These are phyloP conservation scores for Sporopachydermia quercuum DNA, from an alignment of 805 yeast genomes.

Conservation along the genomic window DNA sequence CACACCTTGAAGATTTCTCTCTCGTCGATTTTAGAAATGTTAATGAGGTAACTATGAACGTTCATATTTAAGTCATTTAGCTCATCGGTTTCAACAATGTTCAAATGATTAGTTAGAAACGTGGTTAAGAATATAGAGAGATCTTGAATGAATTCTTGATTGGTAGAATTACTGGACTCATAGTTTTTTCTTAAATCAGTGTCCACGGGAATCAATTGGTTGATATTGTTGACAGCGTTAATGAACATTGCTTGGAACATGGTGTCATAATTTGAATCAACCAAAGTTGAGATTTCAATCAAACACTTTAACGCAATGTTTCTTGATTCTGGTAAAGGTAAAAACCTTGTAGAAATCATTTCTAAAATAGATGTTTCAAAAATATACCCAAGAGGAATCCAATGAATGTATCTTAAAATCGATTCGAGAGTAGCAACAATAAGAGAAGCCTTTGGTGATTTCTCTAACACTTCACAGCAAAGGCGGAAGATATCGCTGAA, in stretches of 20 bases:
- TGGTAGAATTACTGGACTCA: slow-evolving; percentile 58
- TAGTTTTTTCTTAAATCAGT: slow-evolving; percentile 63
- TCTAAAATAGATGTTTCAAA: slow-evolving; percentile 76
- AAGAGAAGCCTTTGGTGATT: slow-evolving; percentile 71
- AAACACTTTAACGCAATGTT: slow-evolving; percentile 79
- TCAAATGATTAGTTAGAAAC: slow-evolving; percentile 30
- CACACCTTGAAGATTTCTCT: slow-evolving; percentile 92
- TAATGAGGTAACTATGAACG: slow-evolving; percentile 70
- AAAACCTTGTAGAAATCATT: slow-evolving; percentile 58
- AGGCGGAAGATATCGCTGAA: slow-evolving; percentile 86
- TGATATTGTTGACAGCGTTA: slow-evolving; percentile 55
- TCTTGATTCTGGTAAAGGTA: slow-evolving; percentile 67
- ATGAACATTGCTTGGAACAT: slow-evolving; percentile 60
- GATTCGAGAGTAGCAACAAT: slow-evolving; percentile 75
- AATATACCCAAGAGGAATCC: slow-evolving; percentile 87
- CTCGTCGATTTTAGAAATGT: slow-evolving; percentile 82
- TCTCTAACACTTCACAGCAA: slow-evolving; percentile 86
- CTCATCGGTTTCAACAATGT: slow-evolving; percentile 27
- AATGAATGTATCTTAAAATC: slow-evolving; percentile 70
- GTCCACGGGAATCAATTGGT: slow-evolving; percentile 51
- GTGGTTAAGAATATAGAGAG: slow-evolving; percentile 86
- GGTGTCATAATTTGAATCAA: slow-evolving; percentile 33
- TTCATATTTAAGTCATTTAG: slow-evolving; percentile 45
- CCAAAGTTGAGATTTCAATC: slow-evolving; percentile 73
- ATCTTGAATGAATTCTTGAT: slow-evolving; percentile 91